Base-by-base conservation (phyloP, 331 rosid genomes). In the Pyrus hybrid region DNA sequence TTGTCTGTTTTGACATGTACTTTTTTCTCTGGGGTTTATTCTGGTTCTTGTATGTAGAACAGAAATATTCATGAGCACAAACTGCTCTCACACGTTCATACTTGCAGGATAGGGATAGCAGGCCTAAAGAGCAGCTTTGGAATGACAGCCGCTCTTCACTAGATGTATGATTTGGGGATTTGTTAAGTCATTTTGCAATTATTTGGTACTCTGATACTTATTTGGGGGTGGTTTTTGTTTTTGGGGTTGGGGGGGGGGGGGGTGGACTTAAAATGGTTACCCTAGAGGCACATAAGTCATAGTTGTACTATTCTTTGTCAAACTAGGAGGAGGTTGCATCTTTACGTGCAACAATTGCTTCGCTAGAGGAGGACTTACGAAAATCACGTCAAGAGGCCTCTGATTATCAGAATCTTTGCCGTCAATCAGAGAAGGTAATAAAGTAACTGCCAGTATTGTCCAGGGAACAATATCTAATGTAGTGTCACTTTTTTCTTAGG, bases 251-350 rank as follows among this genome's bases (percentile, higher is more conserved):
- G 58, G 22, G 6, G 3, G n/a, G 58, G 58, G 58, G 45, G 13
- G 45, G 1, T 3, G 45, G 12, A 21, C 18, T 47, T 10, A 51
- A 25, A 66, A 20, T 57, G 73, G 69, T 61, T 81, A 33, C 69
- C 60, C 37, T 28, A 45, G 20, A 70, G 63, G 74, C 62, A 76
- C n/a, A 70, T 70, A 37, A 49, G 23, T 79, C 21, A 53, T 13
- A 63, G 65, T 62, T 54, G 63, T 7, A 29, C 78, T 69, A 69
- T 66, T 71, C 47, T 63, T 69, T 41, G 16, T 70, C 49, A 35
- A 80, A 84, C 72, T 85, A 94, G 97, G 97, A 88, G 81, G 99
- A 90, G 79, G 78, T 86, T 79, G 80, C 86, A 26, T 84, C 91
- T 49, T 86, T 92, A 73, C 86, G 83, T 37, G 87, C 88, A 67